A percentile compares a stretch with the other conserved stretches of the same genome.
Evolutionary conservation across 2,329 filamentous ascomycete species (phyloP).

Genomic region (Botryotinia convoluta): DNA sequence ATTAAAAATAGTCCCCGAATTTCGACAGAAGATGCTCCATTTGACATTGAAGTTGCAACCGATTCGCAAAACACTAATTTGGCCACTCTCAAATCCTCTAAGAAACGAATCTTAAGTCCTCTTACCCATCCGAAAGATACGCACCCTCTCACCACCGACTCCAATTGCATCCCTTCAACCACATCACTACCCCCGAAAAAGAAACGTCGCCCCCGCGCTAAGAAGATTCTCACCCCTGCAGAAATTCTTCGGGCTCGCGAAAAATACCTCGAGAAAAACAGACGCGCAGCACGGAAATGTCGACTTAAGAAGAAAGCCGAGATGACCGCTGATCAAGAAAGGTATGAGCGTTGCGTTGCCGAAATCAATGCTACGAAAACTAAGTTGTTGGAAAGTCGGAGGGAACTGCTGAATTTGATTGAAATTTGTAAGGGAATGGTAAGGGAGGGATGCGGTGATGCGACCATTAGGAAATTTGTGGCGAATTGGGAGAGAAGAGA

Average conservation of each 20-base stretch:
- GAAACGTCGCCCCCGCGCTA: conserved; percentile 5
- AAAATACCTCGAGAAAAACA: conserved; percentile 8
- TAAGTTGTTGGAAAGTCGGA: not conserved
- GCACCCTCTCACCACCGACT: not conserved
- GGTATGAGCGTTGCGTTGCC: not conserved
- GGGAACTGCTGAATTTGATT: not conserved
- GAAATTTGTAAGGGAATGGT: conserved; percentile 7
- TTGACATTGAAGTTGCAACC: not conserved
- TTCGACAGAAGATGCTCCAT: not conserved
- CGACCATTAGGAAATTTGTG: not conserved
- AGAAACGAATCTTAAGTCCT: not conserved
- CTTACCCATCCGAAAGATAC: not conserved
- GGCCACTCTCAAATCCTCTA: not conserved
- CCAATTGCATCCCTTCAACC: not conserved
- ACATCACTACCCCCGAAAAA: not conserved
- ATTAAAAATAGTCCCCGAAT: not conserved
- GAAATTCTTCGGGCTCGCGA: not conserved
- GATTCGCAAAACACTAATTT: not conserved
- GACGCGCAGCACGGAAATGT: conserved; percentile 3
- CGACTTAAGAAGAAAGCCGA: conserved; percentile 13
- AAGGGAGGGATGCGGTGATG: not conserved
- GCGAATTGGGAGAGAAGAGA: conserved; percentile 4
- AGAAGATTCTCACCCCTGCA: not conserved
- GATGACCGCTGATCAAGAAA: not conserved
- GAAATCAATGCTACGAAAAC: not conserved